phyloP scores from a whole-genome alignment of 1,139 yeast species.

The Suhomyces coccinellae region DNA sequence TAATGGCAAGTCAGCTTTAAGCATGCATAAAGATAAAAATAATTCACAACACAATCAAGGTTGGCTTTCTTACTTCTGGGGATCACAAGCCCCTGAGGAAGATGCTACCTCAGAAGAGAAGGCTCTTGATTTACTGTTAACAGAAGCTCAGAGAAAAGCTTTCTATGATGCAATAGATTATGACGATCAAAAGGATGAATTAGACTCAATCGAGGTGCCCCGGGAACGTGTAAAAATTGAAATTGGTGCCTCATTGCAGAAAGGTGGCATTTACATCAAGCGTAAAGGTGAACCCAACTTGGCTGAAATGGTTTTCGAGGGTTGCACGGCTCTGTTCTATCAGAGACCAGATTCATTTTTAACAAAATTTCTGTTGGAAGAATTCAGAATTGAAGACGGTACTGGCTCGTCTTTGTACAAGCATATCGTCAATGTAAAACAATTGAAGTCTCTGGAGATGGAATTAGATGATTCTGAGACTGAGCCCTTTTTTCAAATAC shows the following conservation, averaged over 20 bases:
- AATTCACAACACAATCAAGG: constrained; percentile 14
- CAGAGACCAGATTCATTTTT: constrained; percentile 81
- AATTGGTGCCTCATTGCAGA: constrained; percentile 64
- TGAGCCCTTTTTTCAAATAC: constrained; percentile 76
- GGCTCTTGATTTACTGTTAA: constrained; percentile 43
- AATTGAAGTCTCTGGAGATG: constrained; percentile 24
- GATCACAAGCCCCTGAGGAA: constrained; percentile 6
- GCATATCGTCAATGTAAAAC: constrained; percentile 86
- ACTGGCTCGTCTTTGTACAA: constrained; percentile 71
- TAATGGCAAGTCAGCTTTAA: not conserved
- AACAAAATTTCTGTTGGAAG: constrained; percentile 72
- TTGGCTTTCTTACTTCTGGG: constrained; percentile 32
- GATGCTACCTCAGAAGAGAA: constrained; percentile 9
- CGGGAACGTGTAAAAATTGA: constrained; percentile 70
- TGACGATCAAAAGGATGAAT: constrained; percentile 62
- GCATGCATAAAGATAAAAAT: not conserved
- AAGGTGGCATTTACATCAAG: constrained; percentile 74
- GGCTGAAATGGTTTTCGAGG: constrained; percentile 81
- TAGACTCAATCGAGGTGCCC: constrained; percentile 65
- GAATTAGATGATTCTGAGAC: constrained; percentile 8
- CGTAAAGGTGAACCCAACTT: constrained; percentile 43
- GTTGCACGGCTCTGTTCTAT: constrained; percentile 69
- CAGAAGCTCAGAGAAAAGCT: constrained; percentile 75
- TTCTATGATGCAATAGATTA: constrained; percentile 92
- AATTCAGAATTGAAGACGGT: constrained; percentile 86